Evolutionary conservation across 192 early-diverging fungal species (phyloP).

Genomic region (Rhizoclosmatium sp.): DNA sequence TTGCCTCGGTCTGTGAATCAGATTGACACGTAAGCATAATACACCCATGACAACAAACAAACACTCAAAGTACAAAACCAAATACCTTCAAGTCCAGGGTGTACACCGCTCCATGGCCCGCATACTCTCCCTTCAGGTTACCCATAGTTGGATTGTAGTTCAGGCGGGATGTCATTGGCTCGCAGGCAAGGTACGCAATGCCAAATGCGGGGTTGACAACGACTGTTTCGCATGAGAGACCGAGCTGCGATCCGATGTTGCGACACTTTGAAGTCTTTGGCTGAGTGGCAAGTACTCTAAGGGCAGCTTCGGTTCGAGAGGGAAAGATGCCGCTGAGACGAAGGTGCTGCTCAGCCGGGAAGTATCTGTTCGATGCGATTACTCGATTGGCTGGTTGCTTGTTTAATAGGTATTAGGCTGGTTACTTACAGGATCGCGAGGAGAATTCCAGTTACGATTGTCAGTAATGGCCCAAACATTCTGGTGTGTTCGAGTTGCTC

Average conservation of each 20-base stretch:
- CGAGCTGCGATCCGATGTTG: neutral
- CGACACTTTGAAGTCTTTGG: neutral
- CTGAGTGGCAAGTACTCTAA: neutral
- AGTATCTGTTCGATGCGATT: neutral
- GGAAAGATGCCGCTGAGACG: slow-evolving; percentile 17
- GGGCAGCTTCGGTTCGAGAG: neutral
- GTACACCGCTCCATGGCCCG: slow-evolving; percentile 24
- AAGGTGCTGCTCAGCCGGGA: slow-evolving; percentile 13
- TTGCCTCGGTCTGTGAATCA: neutral
- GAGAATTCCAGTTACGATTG: neutral
- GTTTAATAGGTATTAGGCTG: too few species aligned
- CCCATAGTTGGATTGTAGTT: slow-evolving; percentile 16
- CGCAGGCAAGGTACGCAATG: slow-evolving; percentile 31
- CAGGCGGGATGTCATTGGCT: neutral
- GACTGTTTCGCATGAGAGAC: slow-evolving; percentile 11
- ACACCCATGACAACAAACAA: too few species aligned
- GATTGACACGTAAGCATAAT: neutral
- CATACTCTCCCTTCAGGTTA: neutral
- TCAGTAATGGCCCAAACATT: neutral
- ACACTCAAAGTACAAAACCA: neutral
- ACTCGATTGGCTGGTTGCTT: neutral
- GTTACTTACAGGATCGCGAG: slow-evolving; percentile 1
- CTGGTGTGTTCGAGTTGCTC: too few species aligned
- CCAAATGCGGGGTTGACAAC: slow-evolving; percentile 6
- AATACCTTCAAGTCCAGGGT: slow-evolving; percentile 18